Evolutionary conservation across 768 basidiomycete genomes (phyloP).

Genomic region (Pisolithus marmoratus): DNA sequence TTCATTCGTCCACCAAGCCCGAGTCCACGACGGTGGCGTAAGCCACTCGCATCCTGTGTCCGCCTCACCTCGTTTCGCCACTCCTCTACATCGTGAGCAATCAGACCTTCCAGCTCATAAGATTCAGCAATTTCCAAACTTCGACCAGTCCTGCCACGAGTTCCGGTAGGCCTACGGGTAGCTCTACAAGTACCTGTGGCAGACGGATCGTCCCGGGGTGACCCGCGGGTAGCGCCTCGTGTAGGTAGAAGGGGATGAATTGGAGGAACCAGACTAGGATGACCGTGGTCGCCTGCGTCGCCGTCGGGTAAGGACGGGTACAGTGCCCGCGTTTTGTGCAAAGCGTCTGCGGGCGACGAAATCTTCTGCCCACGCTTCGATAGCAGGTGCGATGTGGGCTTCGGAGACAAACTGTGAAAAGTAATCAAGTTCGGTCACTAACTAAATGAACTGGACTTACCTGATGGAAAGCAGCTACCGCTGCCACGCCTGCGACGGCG

Average conservation of each 20-base stretch:
- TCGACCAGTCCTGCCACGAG: conserved; percentile 1
- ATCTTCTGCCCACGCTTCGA: conserved; percentile 42
- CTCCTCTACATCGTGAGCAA: conserved; percentile 44
- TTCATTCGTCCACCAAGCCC: conserved; percentile 5
- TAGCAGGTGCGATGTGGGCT: conserved; percentile 57
- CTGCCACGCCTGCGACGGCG: conserved; percentile 46
- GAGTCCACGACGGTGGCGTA: conserved; percentile 6
- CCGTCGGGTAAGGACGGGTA: conserved; percentile 13
- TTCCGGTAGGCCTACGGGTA: conserved; percentile 1
- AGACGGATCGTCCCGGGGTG: not conserved
- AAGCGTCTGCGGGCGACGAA: conserved; percentile 27
- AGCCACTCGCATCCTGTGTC: conserved; percentile 14
- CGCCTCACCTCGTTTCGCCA: conserved; percentile 44
- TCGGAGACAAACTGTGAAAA: conserved; percentile 56
- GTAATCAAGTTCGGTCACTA: not conserved
- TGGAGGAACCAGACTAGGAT: conserved; percentile 3
- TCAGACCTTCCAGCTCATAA: conserved; percentile 50
- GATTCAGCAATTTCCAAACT: conserved; percentile 16
- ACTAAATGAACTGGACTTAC: conserved; percentile 26
- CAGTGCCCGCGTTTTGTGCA: conserved; percentile 20
- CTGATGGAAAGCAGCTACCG: conserved; percentile 53
- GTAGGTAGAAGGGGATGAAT: not conserved
- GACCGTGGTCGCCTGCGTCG: not conserved
- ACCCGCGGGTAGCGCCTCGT: not conserved
- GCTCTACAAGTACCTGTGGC: not conserved